Percentiles rank a stretch among this genome's conserved stretches.
These are phyloP conservation scores for Malus sylvestris DNA, from an alignment of 306 rosid species.

Conservation along the genomic window DNA sequence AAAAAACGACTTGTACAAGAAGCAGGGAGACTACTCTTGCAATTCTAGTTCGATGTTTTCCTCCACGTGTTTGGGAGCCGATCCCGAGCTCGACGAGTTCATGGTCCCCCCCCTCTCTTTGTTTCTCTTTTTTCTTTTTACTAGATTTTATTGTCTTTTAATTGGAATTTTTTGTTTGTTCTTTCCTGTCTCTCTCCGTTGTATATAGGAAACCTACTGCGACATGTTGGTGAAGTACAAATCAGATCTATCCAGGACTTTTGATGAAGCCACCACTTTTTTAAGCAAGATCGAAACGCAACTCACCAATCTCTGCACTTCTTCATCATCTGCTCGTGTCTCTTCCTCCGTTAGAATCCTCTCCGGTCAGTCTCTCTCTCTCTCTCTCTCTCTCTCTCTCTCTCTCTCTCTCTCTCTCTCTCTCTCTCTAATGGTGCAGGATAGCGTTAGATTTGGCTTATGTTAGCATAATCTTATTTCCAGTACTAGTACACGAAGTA, in stretches of 20 bases:
- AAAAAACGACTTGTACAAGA: constrained; percentile 51
- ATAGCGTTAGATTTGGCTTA: background rate
- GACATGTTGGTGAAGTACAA: constrained; percentile 74
- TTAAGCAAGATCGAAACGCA: constrained; percentile 79
- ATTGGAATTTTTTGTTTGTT: background rate
- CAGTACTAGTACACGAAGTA: background rate
- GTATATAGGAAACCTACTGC: constrained; percentile 69
- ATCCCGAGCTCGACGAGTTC: constrained; percentile 98
- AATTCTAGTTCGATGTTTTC: background rate
- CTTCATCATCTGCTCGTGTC: background rate
- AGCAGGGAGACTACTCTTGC: constrained; percentile 19
- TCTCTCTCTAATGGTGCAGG: background rate
- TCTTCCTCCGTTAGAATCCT: constrained; percentile 35
- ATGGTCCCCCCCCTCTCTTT: constrained; percentile 58
- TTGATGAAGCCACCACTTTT: constrained; percentile 86
- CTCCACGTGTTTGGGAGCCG: constrained; percentile 92
- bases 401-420: constrained; percentile 4
- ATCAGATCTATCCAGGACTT: constrained; percentile 80
- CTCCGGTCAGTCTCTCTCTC: constrained; percentile 51
- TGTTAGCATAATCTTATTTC: background rate
- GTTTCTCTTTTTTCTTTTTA: background rate
- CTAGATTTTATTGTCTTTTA: background rate
- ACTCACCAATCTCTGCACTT: constrained; percentile 63
- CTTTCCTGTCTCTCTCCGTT: background rate
- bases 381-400: constrained; percentile 14